phyloP scores from a whole-genome alignment of 371 early-diverging fungal species.

The Rhizopus sp. region DNA sequence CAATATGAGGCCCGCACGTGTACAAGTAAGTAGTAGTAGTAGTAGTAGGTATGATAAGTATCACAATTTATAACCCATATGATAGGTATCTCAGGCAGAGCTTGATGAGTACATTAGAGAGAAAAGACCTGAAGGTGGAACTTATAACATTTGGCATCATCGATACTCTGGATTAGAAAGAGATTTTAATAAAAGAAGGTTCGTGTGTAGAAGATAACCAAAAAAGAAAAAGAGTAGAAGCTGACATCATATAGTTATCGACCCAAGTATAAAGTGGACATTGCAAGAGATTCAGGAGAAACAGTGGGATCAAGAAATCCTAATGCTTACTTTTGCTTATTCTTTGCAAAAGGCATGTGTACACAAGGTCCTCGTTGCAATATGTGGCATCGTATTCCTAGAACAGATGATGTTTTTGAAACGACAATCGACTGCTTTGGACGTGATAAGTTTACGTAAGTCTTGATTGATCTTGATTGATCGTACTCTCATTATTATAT shows the following conservation, averaged over 20 bases:
- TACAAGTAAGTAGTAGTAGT: slow-evolving; percentile 19
- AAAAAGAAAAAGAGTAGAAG: background rate
- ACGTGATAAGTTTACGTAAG: slow-evolving; percentile 66
- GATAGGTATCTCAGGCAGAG: slow-evolving; percentile 44
- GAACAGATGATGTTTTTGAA: slow-evolving; percentile 64
- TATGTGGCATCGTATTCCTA: slow-evolving; percentile 80
- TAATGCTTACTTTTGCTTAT: slow-evolving; percentile 74
- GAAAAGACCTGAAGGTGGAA: slow-evolving; percentile 51
- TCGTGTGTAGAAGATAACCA: slow-evolving; percentile 7
- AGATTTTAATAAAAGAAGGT: slow-evolving; percentile 49
- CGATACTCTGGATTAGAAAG: slow-evolving; percentile 59
- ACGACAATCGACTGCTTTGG: slow-evolving; percentile 83
- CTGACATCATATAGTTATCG: slow-evolving; percentile 35
- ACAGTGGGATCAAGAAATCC: slow-evolving; percentile 69
- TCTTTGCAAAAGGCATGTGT: slow-evolving; percentile 88
- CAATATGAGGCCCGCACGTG: slow-evolving; percentile 27
- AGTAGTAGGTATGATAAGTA: background rate
- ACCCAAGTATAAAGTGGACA: slow-evolving; percentile 68
- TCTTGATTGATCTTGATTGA: background rate
- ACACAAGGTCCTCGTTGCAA: slow-evolving; percentile 67
- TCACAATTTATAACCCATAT: background rate
- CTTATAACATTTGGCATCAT: slow-evolving; percentile 84
- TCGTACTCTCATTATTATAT: background rate
- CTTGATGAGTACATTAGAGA: slow-evolving; percentile 46
- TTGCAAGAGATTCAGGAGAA: slow-evolving; percentile 71